These are phyloP conservation scores for Euphorbia tirucalli DNA, from an alignment of 345 rosid genomes.

Conservation along the genomic window DNA sequence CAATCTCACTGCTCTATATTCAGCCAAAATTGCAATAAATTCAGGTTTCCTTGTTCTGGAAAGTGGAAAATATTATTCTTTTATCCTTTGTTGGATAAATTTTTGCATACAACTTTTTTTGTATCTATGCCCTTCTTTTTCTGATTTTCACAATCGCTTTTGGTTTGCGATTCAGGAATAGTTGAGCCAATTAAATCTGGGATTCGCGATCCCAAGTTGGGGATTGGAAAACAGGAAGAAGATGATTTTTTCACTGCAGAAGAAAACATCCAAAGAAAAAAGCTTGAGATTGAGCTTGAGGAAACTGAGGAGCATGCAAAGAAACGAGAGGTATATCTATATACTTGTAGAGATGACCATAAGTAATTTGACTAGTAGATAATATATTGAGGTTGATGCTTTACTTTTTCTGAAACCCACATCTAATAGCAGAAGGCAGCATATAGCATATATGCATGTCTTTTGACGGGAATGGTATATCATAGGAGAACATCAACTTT, in stretches of 20 bases:
- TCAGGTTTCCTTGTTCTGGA: neutral
- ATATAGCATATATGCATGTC: slow-evolving; percentile 67
- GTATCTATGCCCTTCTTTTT: no score
- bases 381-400: slow-evolving; percentile 53
- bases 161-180: slow-evolving; percentile 49
- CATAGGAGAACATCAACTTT: slow-evolving; percentile 73
- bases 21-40: neutral
- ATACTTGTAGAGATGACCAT: slow-evolving; percentile 25
- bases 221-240: slow-evolving; percentile 97
- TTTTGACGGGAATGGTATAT: slow-evolving; percentile 73
- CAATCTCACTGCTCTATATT: neutral
- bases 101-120: neutral
- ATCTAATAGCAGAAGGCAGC: slow-evolving; percentile 73
- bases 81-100: neutral
- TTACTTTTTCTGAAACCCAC: slow-evolving; percentile 54
- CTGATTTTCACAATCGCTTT: neutral
- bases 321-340: slow-evolving; percentile 92
- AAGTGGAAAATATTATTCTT: neutral
- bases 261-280: slow-evolving; percentile 89
- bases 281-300: slow-evolving; percentile 84
- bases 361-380: slow-evolving; percentile 20
- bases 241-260: slow-evolving; percentile 93
- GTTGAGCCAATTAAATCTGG: slow-evolving; percentile 91
- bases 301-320: slow-evolving; percentile 84
- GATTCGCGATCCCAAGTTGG: slow-evolving; percentile 85